Base-by-base conservation (phyloP, 257 asterid species). In the Linderniella brevidens region DNA sequence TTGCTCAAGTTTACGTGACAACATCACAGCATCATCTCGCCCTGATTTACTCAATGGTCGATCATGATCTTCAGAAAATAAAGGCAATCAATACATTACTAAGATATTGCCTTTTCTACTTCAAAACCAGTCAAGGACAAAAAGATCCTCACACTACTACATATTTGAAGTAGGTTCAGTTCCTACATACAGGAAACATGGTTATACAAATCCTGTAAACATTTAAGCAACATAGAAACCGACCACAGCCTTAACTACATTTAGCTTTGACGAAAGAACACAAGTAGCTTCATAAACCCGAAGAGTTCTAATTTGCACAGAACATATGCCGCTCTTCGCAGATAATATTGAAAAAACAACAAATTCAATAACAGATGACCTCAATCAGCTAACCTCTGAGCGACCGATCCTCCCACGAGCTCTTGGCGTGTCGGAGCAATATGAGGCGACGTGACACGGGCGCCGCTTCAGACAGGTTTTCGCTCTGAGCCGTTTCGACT, bases 11-110 rank as follows among this genome's bases (percentile, higher is more conserved):
- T 83, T 78, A 62, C 60, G 66, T 0, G 92, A 77, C 17, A 87
- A 72, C 52, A 67, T 78, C 38, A 69, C 62, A 37, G 97, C 95
- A 74, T 78, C 97, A 51, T 59, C 85, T 70, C 68, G 65, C 54
- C 97, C 97, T 13, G 76, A 49, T 52, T 74, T 70, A 66, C 88
- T 83, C 72, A 87, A 57, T 12, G 97, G 92, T n/a, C 93, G 88
- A 69, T 87, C 97, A 70, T 87, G 95, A 72, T 87, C 97, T 87
- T 9, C 14, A 44, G 11, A 44, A 8, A 15, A 44, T 13, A 13
- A 10, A 15, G 48, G 17, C 10, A 44, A 44, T 8, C 19, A 44
- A 8, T 13, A 44, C 1, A 44, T 13, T 44, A 44, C 11, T 44
- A 17, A 44, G 14, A 13, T 1, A 44, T 4, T 17, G 11, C 1